phyloP scores from a whole-genome alignment of 116 monocot genomes.

The Cymodocea nodosa region DNA sequence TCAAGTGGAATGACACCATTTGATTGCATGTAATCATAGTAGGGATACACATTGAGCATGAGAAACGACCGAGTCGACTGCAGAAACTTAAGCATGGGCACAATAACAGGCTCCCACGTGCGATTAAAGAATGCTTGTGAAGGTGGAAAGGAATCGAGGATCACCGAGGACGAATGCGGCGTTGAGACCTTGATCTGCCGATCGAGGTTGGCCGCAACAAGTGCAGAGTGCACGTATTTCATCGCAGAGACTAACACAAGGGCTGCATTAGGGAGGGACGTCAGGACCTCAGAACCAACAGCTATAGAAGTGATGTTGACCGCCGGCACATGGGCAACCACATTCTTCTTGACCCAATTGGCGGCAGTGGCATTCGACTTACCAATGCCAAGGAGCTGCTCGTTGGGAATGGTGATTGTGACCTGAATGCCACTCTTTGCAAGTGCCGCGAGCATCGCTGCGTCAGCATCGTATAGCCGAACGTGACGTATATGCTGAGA shows the following conservation, averaged over 20 bases:
- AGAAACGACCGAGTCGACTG: conserved; percentile 64
- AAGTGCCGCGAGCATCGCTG: conserved; percentile 65
- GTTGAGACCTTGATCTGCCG: conserved; percentile 71
- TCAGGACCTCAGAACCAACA: conserved; percentile 80
- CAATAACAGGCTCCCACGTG: conserved; percentile 49
- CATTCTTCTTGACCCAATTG: conserved; percentile 82
- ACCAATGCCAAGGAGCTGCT: conserved; percentile 83
- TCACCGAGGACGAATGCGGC: conserved; percentile 82
- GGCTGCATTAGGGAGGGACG: conserved; percentile 76
- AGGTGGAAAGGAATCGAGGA: conserved; percentile 92
- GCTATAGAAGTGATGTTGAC: conserved; percentile 80
- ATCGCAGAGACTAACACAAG: conserved; percentile 63
- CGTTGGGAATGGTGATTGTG: conserved; percentile 77
- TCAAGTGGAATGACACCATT: conserved; percentile 81
- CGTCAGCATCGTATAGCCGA: conserved; percentile 81
- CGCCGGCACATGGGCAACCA: conserved; percentile 51
- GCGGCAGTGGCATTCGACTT: conserved; percentile 89
- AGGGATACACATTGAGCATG: conserved; percentile 96
- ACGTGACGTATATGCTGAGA: conserved; percentile 71
- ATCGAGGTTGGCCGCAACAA: conserved; percentile 85
- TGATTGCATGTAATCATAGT: conserved; percentile 96
- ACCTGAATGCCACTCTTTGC: conserved; percentile 64
- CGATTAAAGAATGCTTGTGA: conserved; percentile 99
- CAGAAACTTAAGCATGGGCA: conserved; percentile 80
- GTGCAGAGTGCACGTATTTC: conserved; percentile 78